Conservation (phyloP, 306 rosid genomes). For the Prunus dulcis region DNA sequence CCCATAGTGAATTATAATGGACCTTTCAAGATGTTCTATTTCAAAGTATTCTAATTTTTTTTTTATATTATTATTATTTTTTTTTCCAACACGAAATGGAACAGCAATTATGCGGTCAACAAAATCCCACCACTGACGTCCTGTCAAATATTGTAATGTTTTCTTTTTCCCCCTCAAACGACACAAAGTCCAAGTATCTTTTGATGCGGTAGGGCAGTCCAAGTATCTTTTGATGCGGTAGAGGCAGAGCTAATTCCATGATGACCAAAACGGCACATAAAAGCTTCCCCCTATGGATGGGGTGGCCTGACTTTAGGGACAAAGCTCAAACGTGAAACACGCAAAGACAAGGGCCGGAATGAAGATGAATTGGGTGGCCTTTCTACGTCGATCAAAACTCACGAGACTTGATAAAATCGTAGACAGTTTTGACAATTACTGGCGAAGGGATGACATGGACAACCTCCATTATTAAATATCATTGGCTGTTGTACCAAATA, state of each 20-base stretch:
- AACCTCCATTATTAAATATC: too few relatives aligned
- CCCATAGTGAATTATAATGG: too few relatives aligned
- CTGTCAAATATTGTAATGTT: not conserved
- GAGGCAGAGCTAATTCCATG: too few relatives aligned
- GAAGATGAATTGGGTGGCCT: too few relatives aligned
- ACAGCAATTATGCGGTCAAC: not conserved
- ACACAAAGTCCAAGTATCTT: not conserved
- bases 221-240: not conserved
- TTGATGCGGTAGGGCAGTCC: not conserved
- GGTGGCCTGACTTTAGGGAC: not conserved
- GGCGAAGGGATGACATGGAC: too few relatives aligned
- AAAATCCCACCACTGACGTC: not conserved
- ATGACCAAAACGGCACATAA: not conserved
- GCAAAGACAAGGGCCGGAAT: too few relatives aligned
- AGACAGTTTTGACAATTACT: too few relatives aligned
- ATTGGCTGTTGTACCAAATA: too few relatives aligned
- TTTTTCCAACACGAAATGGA: not conserved
- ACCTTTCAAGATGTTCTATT: not conserved
- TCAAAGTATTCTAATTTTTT: not conserved
- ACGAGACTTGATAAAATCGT: too few relatives aligned
- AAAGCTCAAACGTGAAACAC: not conserved
- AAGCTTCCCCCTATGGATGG: too few relatives aligned
- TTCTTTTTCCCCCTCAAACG: too few relatives aligned
- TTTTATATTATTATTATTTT: rapidly evolving
- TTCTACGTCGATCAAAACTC: too few relatives aligned